phyloP scores from a whole-genome alignment of 208 protist species.

The Leishmania tropica region DNA sequence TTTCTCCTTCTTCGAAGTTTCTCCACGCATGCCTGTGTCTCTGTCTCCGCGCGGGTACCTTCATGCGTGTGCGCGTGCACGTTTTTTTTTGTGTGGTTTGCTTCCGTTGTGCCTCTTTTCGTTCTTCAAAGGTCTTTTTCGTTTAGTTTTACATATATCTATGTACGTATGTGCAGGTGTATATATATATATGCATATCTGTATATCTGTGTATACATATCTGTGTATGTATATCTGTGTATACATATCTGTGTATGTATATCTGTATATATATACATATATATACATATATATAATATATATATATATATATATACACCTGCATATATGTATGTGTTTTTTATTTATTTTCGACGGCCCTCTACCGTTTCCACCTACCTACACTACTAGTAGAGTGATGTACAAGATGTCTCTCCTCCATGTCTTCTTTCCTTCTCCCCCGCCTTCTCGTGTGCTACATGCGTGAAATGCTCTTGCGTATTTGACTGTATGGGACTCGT shows the following conservation, averaged over 20 bases:
- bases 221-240: no score
- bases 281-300: neutral
- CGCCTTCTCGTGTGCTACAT: neutral
- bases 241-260: neutral
- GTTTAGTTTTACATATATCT: neutral
- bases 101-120: neutral
- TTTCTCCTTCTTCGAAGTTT: neutral
- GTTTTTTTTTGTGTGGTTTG: neutral
- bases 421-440: neutral
- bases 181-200: neutral
- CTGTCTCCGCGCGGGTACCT: neutral
- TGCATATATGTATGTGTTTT: no score
- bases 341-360: slow-evolving; percentile 1
- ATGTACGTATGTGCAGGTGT: neutral
- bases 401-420: slow-evolving; percentile 1
- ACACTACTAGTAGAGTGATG: slow-evolving; percentile 6
- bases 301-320: neutral
- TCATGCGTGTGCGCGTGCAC: neutral
- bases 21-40: neutral
- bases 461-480: neutral
- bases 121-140: slow-evolving; percentile 7
- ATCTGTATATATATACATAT: neutral
- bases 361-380: slow-evolving; percentile 4
- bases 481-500: neutral
- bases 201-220: no score